Base-by-base conservation (phyloP, 2,329 filamentous ascomycete genomes). In the Hysterium pulicare region DNA sequence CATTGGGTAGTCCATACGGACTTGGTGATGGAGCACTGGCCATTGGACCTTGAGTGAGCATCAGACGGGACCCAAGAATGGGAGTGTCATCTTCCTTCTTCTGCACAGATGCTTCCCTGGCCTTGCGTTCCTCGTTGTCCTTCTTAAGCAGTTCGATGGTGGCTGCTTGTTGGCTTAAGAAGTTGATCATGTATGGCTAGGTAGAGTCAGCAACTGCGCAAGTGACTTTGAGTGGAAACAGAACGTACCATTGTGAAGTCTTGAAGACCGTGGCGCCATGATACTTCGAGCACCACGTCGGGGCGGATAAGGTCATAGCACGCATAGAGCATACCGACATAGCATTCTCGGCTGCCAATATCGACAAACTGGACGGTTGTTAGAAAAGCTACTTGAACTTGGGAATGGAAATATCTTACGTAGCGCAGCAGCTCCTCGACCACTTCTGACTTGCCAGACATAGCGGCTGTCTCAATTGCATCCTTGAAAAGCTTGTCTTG, bases 401-500 rank as follows among this genome's bases (percentile, higher is more conserved):
- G 21, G 40, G 13, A 10, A 30, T 35, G 38, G 22, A n/a, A 40
- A 20, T 19, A 47, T 89, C 91, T 85, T 82, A 96, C 91, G 71
- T 98, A 98, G 72, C 89, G 87, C 48, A 98, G 77, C 35, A 98
- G 78, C 58, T 98, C 93, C 71, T 97, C 93, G 31, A 98, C 91
- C 55, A 97, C 86, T 22, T 96, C 90, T 10, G 78, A 66, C 79
- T 97, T 97, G 64, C 79, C 78, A 39, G 91, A 97, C 42, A 96
- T 87, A 21, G 93, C 93, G 23, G 94, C 82, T 11, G 93, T 98
- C 78, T 98, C 93, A 50, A 98, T 97, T 20, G 94, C 93, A 72
- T 98, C 93, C 78, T 96, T 97, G 84, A 93, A 98, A 13, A 98
- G 77, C 80, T 96, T 97, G 76, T 98, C 93, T 69, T 98, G 91